Evolutionary conservation across 148 eudicot genomes (phyloP), one percentile per base, ranked within the genome.

Genomic region (Nepenthes gracilis): DNA sequence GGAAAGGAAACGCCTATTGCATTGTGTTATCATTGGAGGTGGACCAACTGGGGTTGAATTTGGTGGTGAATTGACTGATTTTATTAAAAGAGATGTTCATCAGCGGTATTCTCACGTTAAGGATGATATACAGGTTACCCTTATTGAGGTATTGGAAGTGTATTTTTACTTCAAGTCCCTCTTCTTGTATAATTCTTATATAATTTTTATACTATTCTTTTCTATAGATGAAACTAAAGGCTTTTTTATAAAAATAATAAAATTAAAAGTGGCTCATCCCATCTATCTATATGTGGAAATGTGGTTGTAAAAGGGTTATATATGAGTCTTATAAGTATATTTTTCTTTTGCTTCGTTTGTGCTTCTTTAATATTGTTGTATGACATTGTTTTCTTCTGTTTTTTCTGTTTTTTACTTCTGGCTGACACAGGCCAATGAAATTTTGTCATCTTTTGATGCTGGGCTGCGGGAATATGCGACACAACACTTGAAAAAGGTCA

Each of bases 11-110:
- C 77, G 85, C 11, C 67, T 90, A 61, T 72, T 90, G 67, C 97
- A 90, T 62, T 90, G 95, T 73, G 97, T 90, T 48, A 86, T 87
- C 10, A 79, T 90, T 50, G 97, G 97, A 57, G 97, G 97, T 13
- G 97, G 97, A 15, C 97, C 97, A 2, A 90, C 97, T 9, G 97
- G 97, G 40, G 95, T 90, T 4, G 97, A 90, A 75, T 90, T 90
- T 38, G 87, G 89, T 53, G 97, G 97, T 12, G 97, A 90, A 71
- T 57, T 90, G 73, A 85, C 92, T 69, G 95, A 90, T 66, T 90
- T 90, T 52, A 87, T 90, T 55, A 74, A 74, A 78, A 75, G 82
- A 67, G 97, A 90, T 70, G 92, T 87, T 58, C 76, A 63, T 38
- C 69, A 83, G 35, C 70, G 81, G 12, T 81, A 85, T 57, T 56